These are phyloP conservation scores for Curvularia hawaiiensis DNA, from an alignment of 2,329 filamentous ascomycete genomes.

Conservation along the genomic window DNA sequence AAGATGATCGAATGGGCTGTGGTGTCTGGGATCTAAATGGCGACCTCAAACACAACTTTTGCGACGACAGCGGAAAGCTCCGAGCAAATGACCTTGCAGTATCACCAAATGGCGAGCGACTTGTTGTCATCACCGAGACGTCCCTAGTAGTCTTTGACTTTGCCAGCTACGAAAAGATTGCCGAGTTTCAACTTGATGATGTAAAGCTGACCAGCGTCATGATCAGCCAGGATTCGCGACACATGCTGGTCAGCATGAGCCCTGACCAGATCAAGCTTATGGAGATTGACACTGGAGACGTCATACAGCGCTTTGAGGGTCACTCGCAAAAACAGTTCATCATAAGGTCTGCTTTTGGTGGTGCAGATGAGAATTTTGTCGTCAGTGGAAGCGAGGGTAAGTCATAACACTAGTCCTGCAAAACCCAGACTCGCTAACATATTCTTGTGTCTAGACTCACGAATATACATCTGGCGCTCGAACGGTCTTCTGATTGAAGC, in stretches of 20 bases:
- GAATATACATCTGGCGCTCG: constrained; percentile 90
- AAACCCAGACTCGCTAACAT: constrained; percentile 1
- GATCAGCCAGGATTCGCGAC: constrained; percentile 79
- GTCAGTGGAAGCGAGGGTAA: constrained; percentile 88
- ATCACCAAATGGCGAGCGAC: constrained; percentile 76
- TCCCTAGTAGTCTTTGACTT: constrained; percentile 85
- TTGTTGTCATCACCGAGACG: constrained; percentile 76
- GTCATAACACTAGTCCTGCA: constrained; percentile 18
- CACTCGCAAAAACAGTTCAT: constrained; percentile 77
- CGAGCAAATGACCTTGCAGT: constrained; percentile 86
- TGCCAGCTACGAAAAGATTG: constrained; percentile 73
- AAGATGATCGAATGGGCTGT: constrained; percentile 46
- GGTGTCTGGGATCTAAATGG: constrained; percentile 67
- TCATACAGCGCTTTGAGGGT: constrained; percentile 76
- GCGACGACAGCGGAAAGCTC: constrained; percentile 60
- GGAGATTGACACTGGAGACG: constrained; percentile 72
- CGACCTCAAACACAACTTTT: constrained; percentile 65
- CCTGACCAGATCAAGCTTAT: constrained; percentile 79
- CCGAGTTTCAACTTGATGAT: constrained; percentile 71
- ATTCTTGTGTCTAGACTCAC: constrained; percentile 56
- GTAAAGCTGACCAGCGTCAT: constrained; percentile 76
- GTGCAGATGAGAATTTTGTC: constrained; percentile 89
- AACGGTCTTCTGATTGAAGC: constrained; percentile 76
- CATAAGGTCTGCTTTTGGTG: constrained; percentile 84
- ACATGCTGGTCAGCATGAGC: constrained; percentile 81